A percentile compares a stretch with the other conserved stretches of the same genome.
phyloP scores from a whole-genome alignment of 805 yeast species.

The Huiozyma sinensis region DNA sequence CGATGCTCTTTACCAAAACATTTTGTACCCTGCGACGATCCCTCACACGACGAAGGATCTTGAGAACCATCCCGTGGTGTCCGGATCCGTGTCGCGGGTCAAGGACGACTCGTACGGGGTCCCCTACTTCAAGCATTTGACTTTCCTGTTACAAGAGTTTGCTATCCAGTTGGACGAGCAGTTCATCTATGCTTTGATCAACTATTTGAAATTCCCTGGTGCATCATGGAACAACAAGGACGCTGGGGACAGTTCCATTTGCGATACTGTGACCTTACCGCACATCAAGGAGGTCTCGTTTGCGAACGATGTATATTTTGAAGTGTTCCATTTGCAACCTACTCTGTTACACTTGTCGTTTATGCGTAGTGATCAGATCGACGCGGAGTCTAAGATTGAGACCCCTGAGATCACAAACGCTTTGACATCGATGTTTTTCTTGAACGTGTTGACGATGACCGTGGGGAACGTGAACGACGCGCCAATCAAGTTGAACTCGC shows the following conservation, averaged over 20 bases:
- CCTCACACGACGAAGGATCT: constrained; percentile 77
- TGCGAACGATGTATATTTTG: constrained; percentile 77
- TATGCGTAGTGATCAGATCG: constrained; percentile 73
- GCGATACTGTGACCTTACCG: constrained; percentile 49
- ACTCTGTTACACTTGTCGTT: constrained; percentile 80
- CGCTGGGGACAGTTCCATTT: constrained; percentile 4
- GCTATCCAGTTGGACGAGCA: constrained; percentile 92
- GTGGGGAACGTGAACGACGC: constrained; percentile 96
- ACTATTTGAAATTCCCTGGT: constrained; percentile 71
- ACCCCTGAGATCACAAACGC: constrained; percentile 38
- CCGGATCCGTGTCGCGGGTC: constrained; percentile 72
- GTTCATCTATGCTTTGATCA: constrained; percentile 70
- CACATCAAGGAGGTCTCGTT: constrained; percentile 48
- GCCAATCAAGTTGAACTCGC: constrained; percentile 78
- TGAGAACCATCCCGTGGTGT: constrained; percentile 82
- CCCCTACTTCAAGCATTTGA: constrained; percentile 80
- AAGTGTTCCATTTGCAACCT: constrained; percentile 87
- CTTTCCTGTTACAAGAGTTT: constrained; percentile 79
- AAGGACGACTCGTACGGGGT: constrained; percentile 91
- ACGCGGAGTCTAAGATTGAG: constrained; percentile 40
- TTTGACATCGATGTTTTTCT: constrained; percentile 47
- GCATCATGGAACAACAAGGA: constrained; percentile 50
- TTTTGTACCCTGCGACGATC: constrained; percentile 80
- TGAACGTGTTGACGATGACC: constrained; percentile 89
- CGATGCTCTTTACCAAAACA: constrained; percentile 80